phyloP scores from a whole-genome alignment of 108 stramenopile genomes.

The Schizochytrium sp. region DNA sequence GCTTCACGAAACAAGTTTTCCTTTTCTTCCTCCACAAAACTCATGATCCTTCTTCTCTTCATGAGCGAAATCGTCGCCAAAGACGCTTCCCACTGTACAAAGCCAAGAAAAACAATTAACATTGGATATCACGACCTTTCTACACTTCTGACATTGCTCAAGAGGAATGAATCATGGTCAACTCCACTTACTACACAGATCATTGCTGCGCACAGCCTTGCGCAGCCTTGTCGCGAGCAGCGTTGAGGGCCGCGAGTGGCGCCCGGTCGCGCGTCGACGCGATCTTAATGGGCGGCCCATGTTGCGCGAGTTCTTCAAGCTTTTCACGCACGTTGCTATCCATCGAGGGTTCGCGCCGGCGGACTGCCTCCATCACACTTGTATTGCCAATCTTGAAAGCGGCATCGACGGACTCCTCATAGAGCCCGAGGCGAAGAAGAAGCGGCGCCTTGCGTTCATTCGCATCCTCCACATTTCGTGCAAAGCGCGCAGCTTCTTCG shows the following conservation, averaged over 20 bases:
- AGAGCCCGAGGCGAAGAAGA: background rate
- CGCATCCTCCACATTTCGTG: background rate
- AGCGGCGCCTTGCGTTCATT: background rate
- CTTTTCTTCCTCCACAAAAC: too few relatives aligned
- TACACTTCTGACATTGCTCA: too few relatives aligned
- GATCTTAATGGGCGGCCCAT: background rate
- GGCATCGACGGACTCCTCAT: background rate
- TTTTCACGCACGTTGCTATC: background rate
- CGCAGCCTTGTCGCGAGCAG: background rate
- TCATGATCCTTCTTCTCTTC: too few relatives aligned
- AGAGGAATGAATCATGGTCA: too few relatives aligned
- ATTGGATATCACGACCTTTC: too few relatives aligned
- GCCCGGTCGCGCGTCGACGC: background rate
- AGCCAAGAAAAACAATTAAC: too few relatives aligned
- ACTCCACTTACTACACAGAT: too few relatives aligned
- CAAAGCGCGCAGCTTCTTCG: background rate
- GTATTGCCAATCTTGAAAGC: slow-evolving; percentile 7
- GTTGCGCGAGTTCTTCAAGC: background rate
- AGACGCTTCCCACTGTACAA: too few relatives aligned
- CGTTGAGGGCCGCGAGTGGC: background rate
- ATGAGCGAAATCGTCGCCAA: too few relatives aligned
- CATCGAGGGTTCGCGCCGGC: background rate
- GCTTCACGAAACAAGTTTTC: too few relatives aligned
- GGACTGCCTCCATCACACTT: background rate
- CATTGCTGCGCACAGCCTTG: slow-evolving; percentile 9